These are phyloP conservation scores for Tetracladium maxilliforme DNA, from an alignment of 2,329 filamentous ascomycete species.

Conservation along the genomic window DNA sequence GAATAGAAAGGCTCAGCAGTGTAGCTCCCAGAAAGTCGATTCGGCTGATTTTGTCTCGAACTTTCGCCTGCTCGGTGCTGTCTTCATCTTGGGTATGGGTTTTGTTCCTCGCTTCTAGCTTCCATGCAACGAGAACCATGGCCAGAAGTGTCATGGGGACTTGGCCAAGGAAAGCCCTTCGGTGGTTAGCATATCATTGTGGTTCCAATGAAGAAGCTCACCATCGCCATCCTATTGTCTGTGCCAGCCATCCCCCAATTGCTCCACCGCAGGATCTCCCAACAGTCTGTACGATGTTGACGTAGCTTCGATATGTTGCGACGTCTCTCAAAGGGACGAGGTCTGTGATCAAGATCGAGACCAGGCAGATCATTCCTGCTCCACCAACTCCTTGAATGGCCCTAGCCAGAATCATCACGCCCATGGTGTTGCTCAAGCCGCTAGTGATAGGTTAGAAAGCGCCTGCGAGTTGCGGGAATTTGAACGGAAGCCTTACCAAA, in stretches of 20 bases:
- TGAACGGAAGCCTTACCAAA: slow-evolving; percentile 21
- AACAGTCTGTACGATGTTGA: slow-evolving; percentile 34
- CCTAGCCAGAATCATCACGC: slow-evolving; percentile 32
- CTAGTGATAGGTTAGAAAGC: slow-evolving; percentile 10
- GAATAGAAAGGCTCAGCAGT: slow-evolving; percentile 25
- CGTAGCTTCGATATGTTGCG: slow-evolving; percentile 35
- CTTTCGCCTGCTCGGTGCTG: slow-evolving; percentile 4
- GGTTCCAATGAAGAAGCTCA: slow-evolving; percentile 11
- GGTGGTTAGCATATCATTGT: slow-evolving; percentile 1
- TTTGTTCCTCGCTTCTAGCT: slow-evolving; percentile 5
- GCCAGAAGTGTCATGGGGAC: slow-evolving; percentile 36
- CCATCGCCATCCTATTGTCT: slow-evolving; percentile 53
- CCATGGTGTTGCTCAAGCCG: slow-evolving; percentile 28
- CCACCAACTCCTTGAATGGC: slow-evolving; percentile 35
- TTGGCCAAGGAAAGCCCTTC: slow-evolving; percentile 39
- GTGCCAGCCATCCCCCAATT: slow-evolving; percentile 44
- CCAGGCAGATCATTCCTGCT: slow-evolving; percentile 33
- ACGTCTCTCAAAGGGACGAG: slow-evolving; percentile 35
- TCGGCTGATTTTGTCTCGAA: slow-evolving; percentile 22
- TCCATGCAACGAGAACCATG: slow-evolving; percentile 25
- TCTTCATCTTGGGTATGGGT: slow-evolving; percentile 1
- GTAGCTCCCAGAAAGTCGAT: slow-evolving; percentile 44
- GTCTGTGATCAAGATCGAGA: slow-evolving; percentile 36
- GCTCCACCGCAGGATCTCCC: slow-evolving; percentile 36
- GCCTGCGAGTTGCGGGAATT: background rate